phyloP scores from a whole-genome alignment of 2,329 filamentous ascomycete genomes.

The Penicillium sp. region DNA sequence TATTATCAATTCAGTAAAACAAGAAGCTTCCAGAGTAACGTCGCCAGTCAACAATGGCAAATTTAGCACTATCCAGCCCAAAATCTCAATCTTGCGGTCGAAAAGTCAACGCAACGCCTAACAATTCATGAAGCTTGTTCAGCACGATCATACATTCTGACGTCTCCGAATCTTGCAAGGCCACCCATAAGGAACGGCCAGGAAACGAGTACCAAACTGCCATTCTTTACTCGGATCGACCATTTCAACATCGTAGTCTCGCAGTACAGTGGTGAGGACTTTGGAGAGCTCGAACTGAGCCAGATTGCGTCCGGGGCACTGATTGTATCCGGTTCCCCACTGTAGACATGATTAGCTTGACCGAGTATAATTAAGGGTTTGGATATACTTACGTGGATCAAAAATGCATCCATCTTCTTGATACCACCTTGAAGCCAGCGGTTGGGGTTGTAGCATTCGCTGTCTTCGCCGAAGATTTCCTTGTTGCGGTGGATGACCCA shows the following conservation, averaged over 20 bases:
- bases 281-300: constrained; percentile 14
- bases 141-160: not conserved
- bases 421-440: constrained; percentile 18
- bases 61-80: not conserved
- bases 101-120: too few species aligned
- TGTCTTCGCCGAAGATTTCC: constrained; percentile 23
- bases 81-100: not conserved
- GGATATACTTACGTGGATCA: constrained; percentile 15
- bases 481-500: constrained; percentile 29
- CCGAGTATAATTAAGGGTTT: not conserved
- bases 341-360: not conserved
- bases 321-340: constrained; percentile 15
- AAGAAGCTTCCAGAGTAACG: too few species aligned
- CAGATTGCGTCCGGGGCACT: constrained; percentile 12
- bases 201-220: constrained; percentile 3
- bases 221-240: constrained; percentile 8
- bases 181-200: constrained; percentile 3
- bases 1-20: too few species aligned
- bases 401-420: constrained; percentile 3
- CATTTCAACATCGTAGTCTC: constrained; percentile 12
- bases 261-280: constrained; percentile 8
- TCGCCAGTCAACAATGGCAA: too few species aligned
- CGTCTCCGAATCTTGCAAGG: constrained; percentile 6
- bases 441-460: constrained; percentile 23
- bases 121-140: not conserved